A percentile compares a stretch with the other conserved stretches of the same genome.
Conservation (phyloP, 805 yeast genomes). For the Ogataea zsoltii region DNA sequence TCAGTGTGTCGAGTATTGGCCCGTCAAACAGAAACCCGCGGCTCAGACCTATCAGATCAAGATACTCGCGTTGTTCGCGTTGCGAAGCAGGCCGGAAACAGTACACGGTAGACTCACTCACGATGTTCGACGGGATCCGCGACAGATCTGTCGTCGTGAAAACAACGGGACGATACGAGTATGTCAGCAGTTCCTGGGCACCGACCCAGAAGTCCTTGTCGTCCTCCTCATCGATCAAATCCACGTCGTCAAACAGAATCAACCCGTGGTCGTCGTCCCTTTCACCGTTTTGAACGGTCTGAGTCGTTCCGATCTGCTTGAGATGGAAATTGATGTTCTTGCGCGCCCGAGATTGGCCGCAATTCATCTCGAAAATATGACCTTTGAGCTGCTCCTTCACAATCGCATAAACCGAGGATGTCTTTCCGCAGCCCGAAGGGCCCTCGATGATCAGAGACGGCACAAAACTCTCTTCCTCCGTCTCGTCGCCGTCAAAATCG, state of each 20-base stretch:
- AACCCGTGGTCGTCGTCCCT: slow-evolving; percentile 48
- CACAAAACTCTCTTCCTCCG: slow-evolving; percentile 44
- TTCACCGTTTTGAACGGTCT: slow-evolving; percentile 57
- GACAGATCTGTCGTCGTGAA: slow-evolving; percentile 32
- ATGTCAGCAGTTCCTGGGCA: slow-evolving; percentile 55
- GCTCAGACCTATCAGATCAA: slow-evolving; percentile 28
- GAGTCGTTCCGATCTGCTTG: slow-evolving; percentile 82
- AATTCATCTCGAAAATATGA: slow-evolving; percentile 78
- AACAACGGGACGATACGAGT: slow-evolving; percentile 36
- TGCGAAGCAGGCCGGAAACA: slow-evolving; percentile 16
- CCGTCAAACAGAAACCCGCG: slow-evolving; percentile 29
- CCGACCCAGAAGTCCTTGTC: slow-evolving; percentile 84
- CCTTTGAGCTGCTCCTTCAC: slow-evolving; percentile 59
- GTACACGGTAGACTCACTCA: slow-evolving; percentile 31
- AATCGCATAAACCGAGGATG: slow-evolving; percentile 68
- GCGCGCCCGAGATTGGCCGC: slow-evolving; percentile 70
- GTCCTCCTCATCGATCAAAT: slow-evolving; percentile 67
- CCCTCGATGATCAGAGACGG: slow-evolving; percentile 74
- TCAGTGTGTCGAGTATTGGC: slow-evolving; percentile 17
- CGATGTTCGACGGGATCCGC: slow-evolving; percentile 30
- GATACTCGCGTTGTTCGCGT: slow-evolving; percentile 19
- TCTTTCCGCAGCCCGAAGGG: slow-evolving; percentile 74
- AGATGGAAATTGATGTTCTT: slow-evolving; percentile 66
- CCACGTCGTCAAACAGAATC: slow-evolving; percentile 84
- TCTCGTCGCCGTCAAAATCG: slow-evolving; percentile 30